Evolutionary conservation across 2,329 filamentous ascomycete genomes (phyloP).

Genomic region (Alternaria metachromatica): DNA sequence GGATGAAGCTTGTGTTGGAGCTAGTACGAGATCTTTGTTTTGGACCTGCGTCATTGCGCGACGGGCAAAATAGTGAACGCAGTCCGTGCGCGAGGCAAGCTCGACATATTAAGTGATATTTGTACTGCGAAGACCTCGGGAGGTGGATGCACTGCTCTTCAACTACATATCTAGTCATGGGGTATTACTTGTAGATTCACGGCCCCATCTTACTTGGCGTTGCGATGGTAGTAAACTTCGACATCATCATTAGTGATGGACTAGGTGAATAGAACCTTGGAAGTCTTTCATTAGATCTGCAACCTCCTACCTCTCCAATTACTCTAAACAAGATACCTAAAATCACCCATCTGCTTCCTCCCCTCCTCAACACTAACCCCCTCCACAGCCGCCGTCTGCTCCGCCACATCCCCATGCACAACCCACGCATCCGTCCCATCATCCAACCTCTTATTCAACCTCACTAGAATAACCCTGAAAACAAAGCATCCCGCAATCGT

Average conservation of each 20-base stretch:
- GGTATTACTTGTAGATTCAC: neutral
- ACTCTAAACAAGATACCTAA: conserved; percentile 41
- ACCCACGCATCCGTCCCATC: conserved; percentile 38
- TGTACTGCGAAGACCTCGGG: neutral
- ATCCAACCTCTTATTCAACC: conserved; percentile 43
- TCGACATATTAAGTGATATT: neutral
- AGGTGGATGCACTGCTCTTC: neutral
- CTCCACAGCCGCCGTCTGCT: conserved; percentile 39
- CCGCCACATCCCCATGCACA: conserved; percentile 34
- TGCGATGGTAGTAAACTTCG: rapidly evolving
- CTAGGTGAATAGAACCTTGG: neutral
- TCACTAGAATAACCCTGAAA: conserved; percentile 37
- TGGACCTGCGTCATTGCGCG: conserved; percentile 11
- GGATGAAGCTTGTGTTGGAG: neutral
- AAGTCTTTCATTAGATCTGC: neutral
- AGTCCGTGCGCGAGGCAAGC: neutral
- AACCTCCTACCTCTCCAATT: neutral
- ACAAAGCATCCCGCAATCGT: conserved; percentile 60
- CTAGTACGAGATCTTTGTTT: conserved; percentile 7
- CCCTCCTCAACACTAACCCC: conserved; percentile 40
- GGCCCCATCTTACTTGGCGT: neutral
- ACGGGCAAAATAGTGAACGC: neutral
- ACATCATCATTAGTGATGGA: neutral
- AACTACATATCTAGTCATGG: neutral
- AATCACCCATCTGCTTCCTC: conserved; percentile 34